Evolutionary conservation across 768 basidiomycete genomes (phyloP), one percentile per base, ranked within the genome.

Genomic region (Lactarius evosmus): DNA sequence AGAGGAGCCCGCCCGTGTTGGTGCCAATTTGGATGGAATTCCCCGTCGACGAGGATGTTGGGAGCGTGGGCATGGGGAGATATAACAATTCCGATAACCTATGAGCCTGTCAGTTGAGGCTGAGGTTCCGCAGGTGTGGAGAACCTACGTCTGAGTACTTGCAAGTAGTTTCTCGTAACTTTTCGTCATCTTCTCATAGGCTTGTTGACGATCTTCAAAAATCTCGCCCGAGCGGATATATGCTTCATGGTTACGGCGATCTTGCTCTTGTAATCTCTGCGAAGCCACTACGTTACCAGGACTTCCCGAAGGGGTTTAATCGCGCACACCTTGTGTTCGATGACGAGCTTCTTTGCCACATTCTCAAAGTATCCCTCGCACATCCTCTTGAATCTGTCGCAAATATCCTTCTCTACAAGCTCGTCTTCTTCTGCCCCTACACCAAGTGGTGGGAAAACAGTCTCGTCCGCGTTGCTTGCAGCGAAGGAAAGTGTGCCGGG

Each of bases 181-280:
- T 75, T 91, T 94, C 41, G 94, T 95, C 92, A 98, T 97, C 77
- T 93, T 95, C 78, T 99, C 97, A 73, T 99, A 99, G 11, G 92
- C 94, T 75, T 98, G 95, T 74, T 98, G 96, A 36, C 97, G 85
- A 74, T 99, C 97, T 72, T 99, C 97, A 69, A 99, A 99, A 66
- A 99, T 98, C 75, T 99, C 96, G 30, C 97, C 97, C 3, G 95
- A 98, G 34, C 95, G 93, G 69, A 99, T 98, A 73, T 99, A 99
- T 62, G 97, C 97, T 78, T 99, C 97, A 72, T 98, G 96, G 70
- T 99, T 99, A 56, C 90, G 83, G 66, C 88, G 88, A 74, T 98
- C 97, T 76, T 97, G 95, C 68, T 97, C 94, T 87, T 98, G 94
- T 52, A 99, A 80, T 54, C 89, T 87, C 96, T 98, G 71, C 32